A percentile compares a stretch with the other conserved stretches of the same genome.
Conservation (phyloP, 2,329 filamentous ascomycete genomes). For the Penicillium sp. region DNA sequence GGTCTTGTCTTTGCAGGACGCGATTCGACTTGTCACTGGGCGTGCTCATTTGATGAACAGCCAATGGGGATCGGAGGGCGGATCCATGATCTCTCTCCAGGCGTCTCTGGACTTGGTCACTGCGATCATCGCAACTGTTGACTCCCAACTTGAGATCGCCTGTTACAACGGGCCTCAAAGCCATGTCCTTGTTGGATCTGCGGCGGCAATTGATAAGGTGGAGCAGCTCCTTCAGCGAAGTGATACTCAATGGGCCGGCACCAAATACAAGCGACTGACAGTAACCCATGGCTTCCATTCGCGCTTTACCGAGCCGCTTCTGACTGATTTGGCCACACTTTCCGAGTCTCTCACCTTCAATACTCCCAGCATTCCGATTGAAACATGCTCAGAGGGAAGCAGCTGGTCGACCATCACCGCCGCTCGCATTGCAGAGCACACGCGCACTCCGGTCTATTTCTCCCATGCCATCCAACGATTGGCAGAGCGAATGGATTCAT, state of each 20-base stretch:
- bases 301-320: neutral
- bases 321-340: neutral
- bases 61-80: too few species aligned
- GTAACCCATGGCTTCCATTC: neutral
- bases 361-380: neutral
- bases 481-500: neutral
- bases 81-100: too few species aligned
- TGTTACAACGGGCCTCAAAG: neutral
- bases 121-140: neutral
- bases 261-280: neutral
- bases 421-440: neutral
- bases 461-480: neutral
- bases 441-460: neutral
- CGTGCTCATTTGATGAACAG: too few species aligned
- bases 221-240: neutral
- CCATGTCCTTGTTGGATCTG: neutral
- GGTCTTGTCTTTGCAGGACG: too few species aligned
- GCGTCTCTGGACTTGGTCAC: neutral
- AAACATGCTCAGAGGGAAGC: neutral
- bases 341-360: neutral
- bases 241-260: neutral
- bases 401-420: too few species aligned
- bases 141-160: neutral
- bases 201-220: neutral
- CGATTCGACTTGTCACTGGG: too few species aligned